A percentile compares a stretch with the other conserved stretches of the same genome.
Evolutionary conservation across 2,329 filamentous ascomycete genomes (phyloP).

Genomic region (Trichoderma semiorbis): DNA sequence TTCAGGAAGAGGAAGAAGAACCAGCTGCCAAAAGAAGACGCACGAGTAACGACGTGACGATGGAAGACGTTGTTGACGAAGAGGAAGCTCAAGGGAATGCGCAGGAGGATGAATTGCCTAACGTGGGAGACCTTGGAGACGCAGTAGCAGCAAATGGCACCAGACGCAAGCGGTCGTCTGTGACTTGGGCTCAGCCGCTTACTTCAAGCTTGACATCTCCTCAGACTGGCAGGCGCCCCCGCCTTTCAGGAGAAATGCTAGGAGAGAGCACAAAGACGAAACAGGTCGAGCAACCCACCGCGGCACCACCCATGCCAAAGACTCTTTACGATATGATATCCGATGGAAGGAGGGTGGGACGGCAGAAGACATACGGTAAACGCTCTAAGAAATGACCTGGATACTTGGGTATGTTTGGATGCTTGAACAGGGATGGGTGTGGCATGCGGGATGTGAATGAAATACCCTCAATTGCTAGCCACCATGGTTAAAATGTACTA

Average conservation of each 20-base stretch:
- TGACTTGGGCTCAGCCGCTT: not conserved
- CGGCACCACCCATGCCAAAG: not conserved
- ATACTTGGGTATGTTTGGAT: not conserved
- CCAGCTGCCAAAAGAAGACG: conserved; percentile 5
- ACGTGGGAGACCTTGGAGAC: not conserved
- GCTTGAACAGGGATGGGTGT: not conserved
- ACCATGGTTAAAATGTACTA: not conserved
- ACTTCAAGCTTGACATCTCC: not conserved
- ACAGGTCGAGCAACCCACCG: not conserved
- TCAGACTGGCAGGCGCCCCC: not conserved
- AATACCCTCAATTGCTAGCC: not conserved
- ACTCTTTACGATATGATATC: not conserved
- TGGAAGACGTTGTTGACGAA: not conserved
- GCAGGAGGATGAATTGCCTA: not conserved
- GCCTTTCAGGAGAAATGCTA: not conserved
- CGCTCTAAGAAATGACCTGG: not conserved
- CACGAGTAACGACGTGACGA: not conserved
- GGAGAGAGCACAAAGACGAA: not conserved
- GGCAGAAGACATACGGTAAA: conserved; percentile 6
- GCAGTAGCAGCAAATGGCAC: not conserved
- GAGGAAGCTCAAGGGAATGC: not conserved
- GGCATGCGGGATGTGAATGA: not conserved
- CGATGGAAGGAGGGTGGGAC: not conserved
- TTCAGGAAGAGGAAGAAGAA: not conserved
- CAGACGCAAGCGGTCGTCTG: not conserved